A percentile compares a stretch with the other conserved stretches of the same genome.
These are phyloP conservation scores for Pascua guehoae DNA, from an alignment of 1,284 basidiomycete species.

Conservation along the genomic window DNA sequence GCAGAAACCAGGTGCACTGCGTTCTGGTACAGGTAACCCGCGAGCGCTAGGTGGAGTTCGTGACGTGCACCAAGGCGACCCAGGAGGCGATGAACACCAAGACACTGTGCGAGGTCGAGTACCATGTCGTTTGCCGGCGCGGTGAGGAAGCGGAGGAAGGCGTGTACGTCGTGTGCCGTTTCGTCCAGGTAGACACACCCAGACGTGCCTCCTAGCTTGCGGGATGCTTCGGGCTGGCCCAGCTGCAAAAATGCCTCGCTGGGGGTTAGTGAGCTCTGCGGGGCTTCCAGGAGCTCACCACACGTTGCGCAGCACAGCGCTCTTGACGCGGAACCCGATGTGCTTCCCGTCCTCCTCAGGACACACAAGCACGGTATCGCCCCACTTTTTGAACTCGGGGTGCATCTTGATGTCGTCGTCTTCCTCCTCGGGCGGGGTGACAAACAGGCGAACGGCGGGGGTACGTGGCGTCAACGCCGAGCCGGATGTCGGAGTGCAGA, in stretches of 20 bases:
- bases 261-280: not conserved
- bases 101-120: slow-evolving; percentile 1
- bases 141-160: slow-evolving; percentile 5
- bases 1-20: not conserved
- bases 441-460: not conserved
- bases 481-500: no score
- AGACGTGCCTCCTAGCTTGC: not conserved
- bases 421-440: not conserved
- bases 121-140: not conserved
- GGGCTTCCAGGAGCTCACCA: not conserved
- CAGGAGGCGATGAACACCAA: slow-evolving; percentile 2
- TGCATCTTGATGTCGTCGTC: not conserved
- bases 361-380: not conserved
- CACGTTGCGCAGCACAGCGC: slow-evolving; percentile 1
- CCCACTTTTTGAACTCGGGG: not conserved
- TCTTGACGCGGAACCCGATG: slow-evolving; percentile 6
- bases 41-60: slow-evolving; percentile 1
- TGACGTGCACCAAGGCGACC: slow-evolving; percentile 2
- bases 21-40: not conserved
- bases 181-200: not conserved
- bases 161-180: slow-evolving; percentile 3
- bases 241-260: slow-evolving; percentile 4
- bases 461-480: no score
- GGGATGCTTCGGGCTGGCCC: not conserved
- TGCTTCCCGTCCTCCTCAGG: not conserved